Conservation (phyloP, 73 alveolate species). For the Blepharisma stoltei region DNA sequence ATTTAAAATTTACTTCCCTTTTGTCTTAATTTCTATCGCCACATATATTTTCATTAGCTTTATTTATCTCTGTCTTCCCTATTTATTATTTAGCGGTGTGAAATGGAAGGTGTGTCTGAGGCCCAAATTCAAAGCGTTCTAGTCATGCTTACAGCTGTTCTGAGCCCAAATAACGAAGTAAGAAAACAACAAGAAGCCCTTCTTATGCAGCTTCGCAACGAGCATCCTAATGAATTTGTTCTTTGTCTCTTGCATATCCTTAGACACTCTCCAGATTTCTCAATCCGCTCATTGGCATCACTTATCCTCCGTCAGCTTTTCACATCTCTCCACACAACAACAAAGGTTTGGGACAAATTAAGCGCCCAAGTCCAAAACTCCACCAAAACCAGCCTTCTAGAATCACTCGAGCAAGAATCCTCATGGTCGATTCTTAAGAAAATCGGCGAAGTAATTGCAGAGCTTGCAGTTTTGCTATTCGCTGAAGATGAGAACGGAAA, state of each 20-base stretch:
- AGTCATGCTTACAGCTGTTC: conserved; percentile 45
- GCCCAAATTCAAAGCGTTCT: conserved; percentile 36
- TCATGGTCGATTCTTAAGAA: conserved; percentile 47
- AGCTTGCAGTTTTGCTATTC: conserved; percentile 55
- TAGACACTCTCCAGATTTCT: conserved; percentile 37
- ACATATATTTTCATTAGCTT: too few relatives aligned
- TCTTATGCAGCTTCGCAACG: conserved; percentile 48
- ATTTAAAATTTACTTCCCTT: too few relatives aligned
- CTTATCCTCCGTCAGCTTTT: conserved; percentile 30
- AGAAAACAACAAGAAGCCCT: conserved; percentile 62
- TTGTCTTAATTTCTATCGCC: too few relatives aligned
- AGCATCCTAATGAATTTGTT: conserved; percentile 62
- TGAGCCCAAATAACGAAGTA: conserved; percentile 53
- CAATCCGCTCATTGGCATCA: conserved; percentile 4
- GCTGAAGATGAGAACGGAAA: conserved; percentile 41
- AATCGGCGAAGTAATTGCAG: conserved; percentile 72
- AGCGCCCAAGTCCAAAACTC: conserved; percentile 48
- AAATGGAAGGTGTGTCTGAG: conserved; percentile 29
- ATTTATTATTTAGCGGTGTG: too few relatives aligned
- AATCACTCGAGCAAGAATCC: conserved; percentile 39
- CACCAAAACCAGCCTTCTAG: conserved; percentile 45
- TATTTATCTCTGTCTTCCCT: too few relatives aligned
- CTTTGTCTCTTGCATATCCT: conserved; percentile 44
- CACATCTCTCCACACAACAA: conserved; percentile 58
- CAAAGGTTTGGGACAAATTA: conserved; percentile 61